Percentiles rank a stretch among this genome's conserved stretches.
Evolutionary conservation across 441 rosid genomes (phyloP).

Genomic region (Theobroma grandiflorum): DNA sequence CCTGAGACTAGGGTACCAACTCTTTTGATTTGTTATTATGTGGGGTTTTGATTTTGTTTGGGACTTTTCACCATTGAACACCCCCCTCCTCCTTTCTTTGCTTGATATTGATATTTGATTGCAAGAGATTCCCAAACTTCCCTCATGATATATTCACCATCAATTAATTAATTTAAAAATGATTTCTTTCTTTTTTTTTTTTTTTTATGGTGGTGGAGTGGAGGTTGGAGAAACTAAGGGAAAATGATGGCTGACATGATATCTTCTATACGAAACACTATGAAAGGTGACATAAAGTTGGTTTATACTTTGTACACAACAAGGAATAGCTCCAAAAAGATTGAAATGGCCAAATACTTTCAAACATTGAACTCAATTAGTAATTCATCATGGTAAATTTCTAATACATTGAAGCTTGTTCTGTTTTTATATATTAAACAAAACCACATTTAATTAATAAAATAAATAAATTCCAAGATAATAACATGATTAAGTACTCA

Average conservation of each 20-base stretch:
- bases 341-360: neutral
- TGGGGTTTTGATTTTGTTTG: neutral
- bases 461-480: too few relatives aligned
- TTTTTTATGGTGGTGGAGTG: slow-evolving; percentile 13
- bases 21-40: neutral
- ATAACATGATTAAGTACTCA: too few relatives aligned
- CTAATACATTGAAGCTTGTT: too few relatives aligned
- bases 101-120: neutral
- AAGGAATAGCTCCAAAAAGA: neutral
- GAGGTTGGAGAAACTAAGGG: neutral
- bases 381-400: too few relatives aligned
- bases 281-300: slow-evolving; percentile 4
- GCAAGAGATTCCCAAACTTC: slow-evolving; percentile 1
- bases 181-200: too few relatives aligned
- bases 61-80: too few relatives aligned
- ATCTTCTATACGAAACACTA: neutral
- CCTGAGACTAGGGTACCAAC: neutral
- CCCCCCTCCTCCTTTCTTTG: neutral
- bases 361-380: neutral
- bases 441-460: too few relatives aligned
- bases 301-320: neutral
- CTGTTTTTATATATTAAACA: too few relatives aligned
- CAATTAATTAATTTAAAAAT: neutral
- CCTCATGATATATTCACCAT: neutral
- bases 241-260: slow-evolving; percentile 10